Evolutionary conservation across 2,329 filamentous ascomycete species (phyloP).

Genomic region (Curvularia lunata): DNA sequence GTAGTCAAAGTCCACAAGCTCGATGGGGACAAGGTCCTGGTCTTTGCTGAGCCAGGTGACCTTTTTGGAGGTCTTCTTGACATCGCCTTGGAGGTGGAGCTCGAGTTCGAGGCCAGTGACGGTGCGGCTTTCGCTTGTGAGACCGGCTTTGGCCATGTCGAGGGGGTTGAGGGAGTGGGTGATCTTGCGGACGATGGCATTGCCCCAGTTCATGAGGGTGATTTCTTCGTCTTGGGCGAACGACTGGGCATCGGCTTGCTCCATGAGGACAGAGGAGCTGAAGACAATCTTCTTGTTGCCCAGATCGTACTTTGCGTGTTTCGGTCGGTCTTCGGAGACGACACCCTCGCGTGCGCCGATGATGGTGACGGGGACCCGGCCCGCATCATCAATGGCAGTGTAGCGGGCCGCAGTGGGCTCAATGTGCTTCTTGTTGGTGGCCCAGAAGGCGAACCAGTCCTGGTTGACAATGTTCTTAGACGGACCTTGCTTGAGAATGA

Average conservation of each 20-base stretch:
- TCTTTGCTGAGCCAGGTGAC: constrained; percentile 87
- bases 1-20: constrained; percentile 94
- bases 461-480: constrained; percentile 83
- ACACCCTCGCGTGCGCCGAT: constrained; percentile 63
- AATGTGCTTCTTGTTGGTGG: constrained; percentile 61
- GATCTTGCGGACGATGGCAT: constrained; percentile 77
- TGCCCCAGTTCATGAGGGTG: constrained; percentile 96
- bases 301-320: constrained; percentile 88
- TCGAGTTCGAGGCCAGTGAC: constrained; percentile 78
- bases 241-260: constrained; percentile 82
- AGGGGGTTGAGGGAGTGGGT: constrained; percentile 59
- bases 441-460: constrained; percentile 74
- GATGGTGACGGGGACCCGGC: constrained; percentile 73
- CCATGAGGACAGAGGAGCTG: constrained; percentile 79
- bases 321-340: constrained; percentile 76
- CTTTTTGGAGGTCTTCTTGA: constrained; percentile 96
- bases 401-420: constrained; percentile 57
- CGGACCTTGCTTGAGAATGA: constrained; percentile 83
- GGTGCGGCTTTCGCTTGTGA: constrained; percentile 39
- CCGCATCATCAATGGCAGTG: constrained; percentile 68
- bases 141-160: constrained; percentile 50
- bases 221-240: constrained; percentile 90
- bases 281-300: constrained; percentile 86
- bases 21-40: constrained; percentile 78
- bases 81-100: constrained; percentile 89